Evolutionary conservation across 2,329 filamentous ascomycete genomes (phyloP).

Genomic region (Venturia effusa): DNA sequence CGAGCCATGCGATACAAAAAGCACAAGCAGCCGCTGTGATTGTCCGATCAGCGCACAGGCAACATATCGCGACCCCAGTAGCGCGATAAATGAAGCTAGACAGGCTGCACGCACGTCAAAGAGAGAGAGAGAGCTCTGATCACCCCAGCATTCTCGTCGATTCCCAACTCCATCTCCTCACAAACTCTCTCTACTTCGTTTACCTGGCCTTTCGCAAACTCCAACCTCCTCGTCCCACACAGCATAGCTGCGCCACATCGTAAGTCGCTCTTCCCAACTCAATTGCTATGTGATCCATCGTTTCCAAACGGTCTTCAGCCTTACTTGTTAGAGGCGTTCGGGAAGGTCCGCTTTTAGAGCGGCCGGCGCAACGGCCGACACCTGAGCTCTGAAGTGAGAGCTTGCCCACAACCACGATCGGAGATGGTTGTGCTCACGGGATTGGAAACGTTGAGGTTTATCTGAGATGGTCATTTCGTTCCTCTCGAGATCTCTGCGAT

Average conservation of each 20-base stretch:
- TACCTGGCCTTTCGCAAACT: not conserved
- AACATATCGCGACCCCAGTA: not conserved
- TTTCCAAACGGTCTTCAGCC: not conserved
- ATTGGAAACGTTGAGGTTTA: not conserved
- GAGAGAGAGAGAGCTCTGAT: not conserved
- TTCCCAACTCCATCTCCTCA: not conserved
- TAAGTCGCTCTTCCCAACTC: not conserved
- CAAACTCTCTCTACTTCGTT: not conserved
- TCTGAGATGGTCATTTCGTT: no score
- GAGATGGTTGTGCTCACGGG: not conserved
- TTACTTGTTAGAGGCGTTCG: not conserved
- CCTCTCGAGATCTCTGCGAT: not conserved
- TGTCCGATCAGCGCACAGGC: not conserved
- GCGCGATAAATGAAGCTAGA: not conserved
- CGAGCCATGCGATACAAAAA: not conserved
- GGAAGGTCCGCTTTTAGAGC: not conserved
- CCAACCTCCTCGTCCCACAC: not conserved
- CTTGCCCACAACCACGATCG: not conserved
- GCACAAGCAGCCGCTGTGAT: not conserved
- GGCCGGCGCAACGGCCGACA: not conserved
- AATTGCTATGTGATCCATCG: not conserved
- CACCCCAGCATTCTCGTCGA: not conserved
- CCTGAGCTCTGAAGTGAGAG: not conserved
- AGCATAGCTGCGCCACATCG: not conserved
- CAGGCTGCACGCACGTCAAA: not conserved